Evolutionary conservation across 140 eudicot species (phyloP).

Genomic region (Bidens hawaiensis): DNA sequence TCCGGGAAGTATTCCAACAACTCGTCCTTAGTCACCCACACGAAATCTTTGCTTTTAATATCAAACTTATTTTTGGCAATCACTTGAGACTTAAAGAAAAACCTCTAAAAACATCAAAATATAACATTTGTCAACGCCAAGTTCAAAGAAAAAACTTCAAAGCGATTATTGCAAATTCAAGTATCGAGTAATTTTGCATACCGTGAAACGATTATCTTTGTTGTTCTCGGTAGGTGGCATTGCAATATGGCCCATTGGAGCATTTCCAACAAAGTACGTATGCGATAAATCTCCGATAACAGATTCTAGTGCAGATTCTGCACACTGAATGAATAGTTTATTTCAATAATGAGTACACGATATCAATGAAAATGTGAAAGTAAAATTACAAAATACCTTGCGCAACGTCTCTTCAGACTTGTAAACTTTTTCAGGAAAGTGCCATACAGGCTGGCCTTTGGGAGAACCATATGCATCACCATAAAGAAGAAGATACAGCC

Average conservation of each 20-base stretch:
- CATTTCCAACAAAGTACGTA: constrained; percentile 94
- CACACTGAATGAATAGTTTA: constrained; percentile 59
- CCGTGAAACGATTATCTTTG: constrained; percentile 46
- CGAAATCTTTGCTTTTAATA: constrained; percentile 65
- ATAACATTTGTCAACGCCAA: not conserved
- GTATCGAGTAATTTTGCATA: constrained; percentile 7
- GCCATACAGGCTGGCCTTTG: constrained; percentile 75
- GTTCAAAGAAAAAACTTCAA: no score
- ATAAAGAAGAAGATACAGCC: constrained; percentile 82
- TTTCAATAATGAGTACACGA: not conserved
- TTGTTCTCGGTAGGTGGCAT: constrained; percentile 36
- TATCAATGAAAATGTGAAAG: not conserved
- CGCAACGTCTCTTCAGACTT: constrained; percentile 82
- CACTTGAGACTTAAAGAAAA: constrained; percentile 92
- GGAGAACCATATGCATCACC: constrained; percentile 58
- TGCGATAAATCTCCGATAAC: constrained; percentile 74
- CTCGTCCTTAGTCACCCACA: constrained; percentile 92
- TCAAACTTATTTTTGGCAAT: constrained; percentile 55
- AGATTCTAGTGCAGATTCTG: constrained; percentile 82
- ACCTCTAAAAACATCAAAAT: constrained; percentile 54
- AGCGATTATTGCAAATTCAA: no score
- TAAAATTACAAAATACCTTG: constrained; percentile 46
- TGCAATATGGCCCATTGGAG: constrained; percentile 86
- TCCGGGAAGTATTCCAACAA: constrained; percentile 80
- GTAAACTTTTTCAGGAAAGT: constrained; percentile 85